Base-by-base conservation (phyloP, 208 protist species). In the Trypanosoma rangeli region DNA sequence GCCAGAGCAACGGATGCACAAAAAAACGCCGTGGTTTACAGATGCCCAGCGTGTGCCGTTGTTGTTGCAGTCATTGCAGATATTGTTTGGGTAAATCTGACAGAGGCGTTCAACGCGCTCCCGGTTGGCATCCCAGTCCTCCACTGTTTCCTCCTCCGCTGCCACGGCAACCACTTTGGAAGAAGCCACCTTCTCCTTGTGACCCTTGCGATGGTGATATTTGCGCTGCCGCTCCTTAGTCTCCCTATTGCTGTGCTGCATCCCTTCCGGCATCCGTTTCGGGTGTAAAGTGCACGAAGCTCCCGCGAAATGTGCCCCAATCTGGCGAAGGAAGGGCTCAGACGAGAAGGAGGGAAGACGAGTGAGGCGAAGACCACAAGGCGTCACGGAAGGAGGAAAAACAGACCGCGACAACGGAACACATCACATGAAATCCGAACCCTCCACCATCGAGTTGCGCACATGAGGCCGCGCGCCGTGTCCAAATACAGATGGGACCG, bases 1-100 rank as follows among this genome's bases (percentile, higher is more conserved):
- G 29, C 95, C 95, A 3, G 93, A 82, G 79, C 97, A 98, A 53
- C 94, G 84, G 31, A 97, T 93, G 73, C 95, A 98, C 12, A 97
- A 56, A 73, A 98, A 97, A 13, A 97, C 79, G 48, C 95, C 95
- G 46, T 89, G 74, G 68, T 96, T 97, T 29, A 95, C 85, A 12
- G 84, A 92, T 8, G 94, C 85, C 95, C 95, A 98, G 18, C 87
- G 81, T 29, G 94, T 95, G 12, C 89, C 86, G 49, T 42, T 76
- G 64, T 84, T 83, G 15, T 79, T 84, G 73, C 92, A 97, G 68
- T 97, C 92, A n/a, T 79, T 81, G 68, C 92, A 97, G 20, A 86
- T 55, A 70, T 87, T 92, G 70, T 96, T 96, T 9, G 84, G 84
- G 54, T 61, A 70, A 56, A 61, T 68, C 35, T 63, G 66, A 55